Percentiles rank a stretch among this genome's conserved stretches.
Evolutionary conservation across 371 early-diverging fungal genomes (phyloP).

Genomic region (Rhizopus sp.): DNA sequence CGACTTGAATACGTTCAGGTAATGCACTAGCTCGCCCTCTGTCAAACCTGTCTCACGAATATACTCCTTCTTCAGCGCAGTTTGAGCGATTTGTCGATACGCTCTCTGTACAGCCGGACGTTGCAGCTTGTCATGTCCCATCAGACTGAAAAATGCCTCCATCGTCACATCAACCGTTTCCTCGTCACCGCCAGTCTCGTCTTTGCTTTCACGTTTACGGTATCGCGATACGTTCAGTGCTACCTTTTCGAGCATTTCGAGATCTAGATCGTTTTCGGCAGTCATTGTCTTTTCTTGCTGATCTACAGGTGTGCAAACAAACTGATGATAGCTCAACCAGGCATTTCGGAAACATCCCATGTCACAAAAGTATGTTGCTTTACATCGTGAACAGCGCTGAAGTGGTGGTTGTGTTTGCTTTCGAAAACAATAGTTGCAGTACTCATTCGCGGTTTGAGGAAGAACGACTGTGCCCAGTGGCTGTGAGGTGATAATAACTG

Average conservation of each 20-base stretch:
- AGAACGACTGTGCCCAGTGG: constrained; percentile 44
- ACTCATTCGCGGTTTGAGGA: constrained; percentile 31
- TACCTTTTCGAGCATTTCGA: constrained; percentile 49
- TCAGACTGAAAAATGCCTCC: constrained; percentile 46
- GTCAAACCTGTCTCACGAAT: constrained; percentile 11
- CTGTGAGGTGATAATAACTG: constrained; percentile 42
- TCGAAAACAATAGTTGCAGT: constrained; percentile 50
- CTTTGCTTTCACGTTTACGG: constrained; percentile 18
- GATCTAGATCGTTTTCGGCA: constrained; percentile 30
- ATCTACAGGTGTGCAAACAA: constrained; percentile 26
- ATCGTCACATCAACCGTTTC: constrained; percentile 44
- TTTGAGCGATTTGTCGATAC: constrained; percentile 20
- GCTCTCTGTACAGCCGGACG: constrained; percentile 11
- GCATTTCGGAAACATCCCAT: constrained; percentile 50
- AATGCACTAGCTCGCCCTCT: constrained; percentile 49
- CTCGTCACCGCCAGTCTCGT: constrained; percentile 1
- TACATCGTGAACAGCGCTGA: constrained; percentile 53
- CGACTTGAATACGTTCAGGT: constrained; percentile 68
- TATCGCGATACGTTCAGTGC: constrained; percentile 37
- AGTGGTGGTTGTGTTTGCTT: constrained; percentile 27
- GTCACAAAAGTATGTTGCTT: constrained; percentile 47
- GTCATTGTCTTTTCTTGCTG: too few species aligned
- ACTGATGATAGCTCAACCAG: constrained; percentile 52
- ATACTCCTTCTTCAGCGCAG: constrained; percentile 25
- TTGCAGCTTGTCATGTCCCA: constrained; percentile 37